These are phyloP conservation scores for Oryza rufipogon DNA, from an alignment of 176 grass and related monocot species.

Conservation along the genomic window DNA sequence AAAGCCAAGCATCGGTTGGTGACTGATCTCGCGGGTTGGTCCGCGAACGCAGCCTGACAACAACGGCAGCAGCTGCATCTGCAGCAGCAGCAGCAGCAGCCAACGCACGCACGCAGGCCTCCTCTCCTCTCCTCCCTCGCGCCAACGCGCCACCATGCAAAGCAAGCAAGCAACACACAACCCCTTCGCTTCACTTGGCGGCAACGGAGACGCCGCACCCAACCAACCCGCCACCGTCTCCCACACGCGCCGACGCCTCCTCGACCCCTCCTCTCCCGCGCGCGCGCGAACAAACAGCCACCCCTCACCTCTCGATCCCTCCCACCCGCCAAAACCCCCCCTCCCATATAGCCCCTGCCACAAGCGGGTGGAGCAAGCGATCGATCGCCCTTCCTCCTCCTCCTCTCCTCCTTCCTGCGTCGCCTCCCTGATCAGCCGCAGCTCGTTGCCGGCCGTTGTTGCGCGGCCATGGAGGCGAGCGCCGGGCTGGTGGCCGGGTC, in stretches of 20 bases:
- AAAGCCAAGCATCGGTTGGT: slow-evolving; percentile 62
- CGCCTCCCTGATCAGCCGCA: background rate
- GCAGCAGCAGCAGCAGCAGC: slow-evolving; percentile 18
- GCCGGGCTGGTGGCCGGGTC: slow-evolving; percentile 85
- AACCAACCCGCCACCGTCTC: slow-evolving; percentile 33
- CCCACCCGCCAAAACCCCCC: slow-evolving; percentile 33
- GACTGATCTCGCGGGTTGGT: slow-evolving; percentile 43
- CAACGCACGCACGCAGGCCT: background rate
- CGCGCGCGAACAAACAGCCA: slow-evolving; percentile 59
- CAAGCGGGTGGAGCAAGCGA: slow-evolving; percentile 43
- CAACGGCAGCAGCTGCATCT: slow-evolving; percentile 31
- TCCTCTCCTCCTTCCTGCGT: background rate
- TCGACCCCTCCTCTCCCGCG: no score
- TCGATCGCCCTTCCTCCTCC: background rate
- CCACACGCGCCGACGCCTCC: slow-evolving; percentile 6
- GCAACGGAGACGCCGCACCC: slow-evolving; percentile 99
- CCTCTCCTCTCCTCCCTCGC: no score
- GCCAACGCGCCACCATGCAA: background rate
- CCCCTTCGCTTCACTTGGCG: slow-evolving; percentile 84
- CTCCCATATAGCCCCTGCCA: slow-evolving; percentile 57
- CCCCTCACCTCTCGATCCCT: slow-evolving; percentile 39
- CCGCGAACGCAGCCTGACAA: slow-evolving; percentile 28
- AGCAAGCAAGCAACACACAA: background rate
- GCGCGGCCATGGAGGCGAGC: slow-evolving; percentile 64
- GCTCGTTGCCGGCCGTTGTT: background rate